Evolutionary conservation across 2,329 filamentous ascomycete species (phyloP).

Genomic region (Trichoderma sp.): DNA sequence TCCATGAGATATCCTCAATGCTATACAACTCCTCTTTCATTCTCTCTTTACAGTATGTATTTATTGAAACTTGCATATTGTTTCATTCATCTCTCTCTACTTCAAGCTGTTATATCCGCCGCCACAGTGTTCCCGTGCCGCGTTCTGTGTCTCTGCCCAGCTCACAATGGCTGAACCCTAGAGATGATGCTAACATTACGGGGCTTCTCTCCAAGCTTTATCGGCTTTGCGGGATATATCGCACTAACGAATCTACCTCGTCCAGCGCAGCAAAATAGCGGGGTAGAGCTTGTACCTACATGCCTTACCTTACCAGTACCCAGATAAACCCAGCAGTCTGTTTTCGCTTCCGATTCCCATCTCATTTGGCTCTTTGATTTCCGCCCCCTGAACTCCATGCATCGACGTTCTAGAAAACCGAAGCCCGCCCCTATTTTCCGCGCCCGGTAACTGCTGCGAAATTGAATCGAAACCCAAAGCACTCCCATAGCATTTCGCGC

Average conservation of each 20-base stretch:
- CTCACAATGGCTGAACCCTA: not conserved
- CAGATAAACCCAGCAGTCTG: not conserved
- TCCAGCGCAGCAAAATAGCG: not conserved
- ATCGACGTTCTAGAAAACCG: constrained; percentile 4
- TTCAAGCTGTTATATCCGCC: not conserved
- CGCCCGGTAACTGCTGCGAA: not conserved
- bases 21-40: not conserved
- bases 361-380: constrained; percentile 4
- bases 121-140: not conserved
- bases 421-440: constrained; percentile 10
- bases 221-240: not conserved
- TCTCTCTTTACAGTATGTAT: not conserved
- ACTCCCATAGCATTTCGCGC: not conserved
- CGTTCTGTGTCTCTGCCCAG: not conserved
- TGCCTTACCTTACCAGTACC: not conserved
- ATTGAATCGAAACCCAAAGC: not conserved
- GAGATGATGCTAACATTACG: not conserved
- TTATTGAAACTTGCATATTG: not conserved
- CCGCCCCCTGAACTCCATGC: constrained; percentile 12
- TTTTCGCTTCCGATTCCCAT: constrained; percentile 11
- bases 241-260: not conserved
- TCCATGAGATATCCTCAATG: not conserved
- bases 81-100: not conserved
- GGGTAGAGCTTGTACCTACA: not conserved
- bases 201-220: not conserved